Percentiles rank a stretch among this genome's conserved stretches.
phyloP scores from a whole-genome alignment of 768 basidiomycete genomes.

The Pleurotus tuber-regium region DNA sequence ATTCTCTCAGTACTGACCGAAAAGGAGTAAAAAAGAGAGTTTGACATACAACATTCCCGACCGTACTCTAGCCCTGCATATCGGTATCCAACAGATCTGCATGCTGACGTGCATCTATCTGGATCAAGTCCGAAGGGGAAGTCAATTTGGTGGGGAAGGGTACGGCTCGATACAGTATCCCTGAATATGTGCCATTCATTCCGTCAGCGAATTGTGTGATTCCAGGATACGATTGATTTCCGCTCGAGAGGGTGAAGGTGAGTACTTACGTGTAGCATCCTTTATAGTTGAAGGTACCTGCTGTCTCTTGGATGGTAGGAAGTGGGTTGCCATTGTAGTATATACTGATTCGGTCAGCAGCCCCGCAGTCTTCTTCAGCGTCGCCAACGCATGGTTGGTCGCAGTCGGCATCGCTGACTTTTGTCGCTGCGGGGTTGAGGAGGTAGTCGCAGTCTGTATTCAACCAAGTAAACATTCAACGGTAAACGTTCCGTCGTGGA shows the following conservation, averaged over 20 bases:
- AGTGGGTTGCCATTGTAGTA: slow-evolving; percentile 8
- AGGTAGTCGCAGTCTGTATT: slow-evolving; percentile 7
- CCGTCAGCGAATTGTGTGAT: not conserved
- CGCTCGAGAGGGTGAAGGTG: not conserved
- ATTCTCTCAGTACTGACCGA: not conserved
- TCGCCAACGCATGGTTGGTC: slow-evolving; percentile 6
- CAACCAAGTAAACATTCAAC: no score
- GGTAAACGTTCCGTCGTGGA: no score
- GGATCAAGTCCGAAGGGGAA: slow-evolving; percentile 5
- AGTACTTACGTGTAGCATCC: slow-evolving; percentile 5
- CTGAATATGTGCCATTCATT: not conserved
- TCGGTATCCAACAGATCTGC: not conserved
- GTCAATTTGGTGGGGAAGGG: not conserved
- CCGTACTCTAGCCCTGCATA: slow-evolving; percentile 7
- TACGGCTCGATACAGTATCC: slow-evolving; percentile 2
- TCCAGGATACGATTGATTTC: not conserved
- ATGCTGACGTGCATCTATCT: slow-evolving; percentile 6
- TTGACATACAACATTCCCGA: slow-evolving; percentile 1
- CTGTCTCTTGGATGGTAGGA: not conserved
- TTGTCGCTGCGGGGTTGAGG: not conserved
- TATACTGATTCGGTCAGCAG: not conserved
- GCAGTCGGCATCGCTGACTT: slow-evolving; percentile 1
- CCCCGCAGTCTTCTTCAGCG: slow-evolving; percentile 1
- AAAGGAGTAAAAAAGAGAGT: not conserved
- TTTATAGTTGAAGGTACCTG: not conserved